Conservation (phyloP, 169 alveolate species). For the Babesia bovis region DNA sequence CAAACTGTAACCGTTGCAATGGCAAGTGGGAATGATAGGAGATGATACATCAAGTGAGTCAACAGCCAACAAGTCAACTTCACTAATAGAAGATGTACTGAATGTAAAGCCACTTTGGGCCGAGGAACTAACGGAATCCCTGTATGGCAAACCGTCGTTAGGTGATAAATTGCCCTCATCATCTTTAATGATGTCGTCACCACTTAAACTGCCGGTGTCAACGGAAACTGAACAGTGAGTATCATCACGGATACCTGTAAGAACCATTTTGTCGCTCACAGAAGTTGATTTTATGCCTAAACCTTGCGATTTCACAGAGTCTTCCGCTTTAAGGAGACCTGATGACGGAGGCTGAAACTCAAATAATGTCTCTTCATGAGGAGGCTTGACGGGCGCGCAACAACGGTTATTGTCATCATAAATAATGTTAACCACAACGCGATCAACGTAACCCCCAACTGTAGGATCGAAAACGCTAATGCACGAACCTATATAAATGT, state of each 20-base stretch:
- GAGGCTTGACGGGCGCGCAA: conserved; percentile 56
- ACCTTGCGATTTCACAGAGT: not conserved
- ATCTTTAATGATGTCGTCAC: not conserved
- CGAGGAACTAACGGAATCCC: not conserved
- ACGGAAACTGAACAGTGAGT: not conserved
- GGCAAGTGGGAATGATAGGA: conserved; percentile 28
- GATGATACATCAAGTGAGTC: not conserved
- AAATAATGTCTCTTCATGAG: conserved; percentile 49
- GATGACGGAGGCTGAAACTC: not conserved
- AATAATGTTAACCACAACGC: conserved; percentile 35
- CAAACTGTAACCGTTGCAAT: conserved; percentile 54
- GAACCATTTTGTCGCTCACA: not conserved
- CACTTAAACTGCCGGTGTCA: not conserved
- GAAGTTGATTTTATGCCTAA: not conserved
- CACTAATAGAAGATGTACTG: not conserved
- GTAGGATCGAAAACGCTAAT: conserved; percentile 28
- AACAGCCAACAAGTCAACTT: not conserved
- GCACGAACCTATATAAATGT: conserved; percentile 63
- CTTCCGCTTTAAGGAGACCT: not conserved
- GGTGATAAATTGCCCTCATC: not conserved
- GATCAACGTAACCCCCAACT: conserved; percentile 39
- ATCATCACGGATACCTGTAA: not conserved
- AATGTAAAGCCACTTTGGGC: not conserved
- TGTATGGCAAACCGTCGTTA: not conserved
- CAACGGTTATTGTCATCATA: conserved; percentile 11